Conservation (phyloP, 495 filamentous ascomycete species). For the Trichoderma virens region DNA sequence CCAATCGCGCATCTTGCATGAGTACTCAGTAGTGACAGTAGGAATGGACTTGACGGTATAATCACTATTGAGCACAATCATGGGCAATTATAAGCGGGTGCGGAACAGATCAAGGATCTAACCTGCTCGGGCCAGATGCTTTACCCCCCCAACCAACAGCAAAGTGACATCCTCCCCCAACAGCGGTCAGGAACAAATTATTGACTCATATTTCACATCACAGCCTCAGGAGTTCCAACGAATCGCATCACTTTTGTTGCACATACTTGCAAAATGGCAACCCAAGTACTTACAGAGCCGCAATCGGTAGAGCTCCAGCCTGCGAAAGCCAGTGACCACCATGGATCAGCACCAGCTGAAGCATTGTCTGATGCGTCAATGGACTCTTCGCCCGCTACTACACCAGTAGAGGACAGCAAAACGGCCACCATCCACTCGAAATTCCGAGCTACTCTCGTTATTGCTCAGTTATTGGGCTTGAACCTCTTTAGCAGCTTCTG, state of each 20-base stretch:
- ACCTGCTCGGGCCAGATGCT: background rate
- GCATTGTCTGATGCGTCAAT: background rate
- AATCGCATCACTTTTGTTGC: background rate
- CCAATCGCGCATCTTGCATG: too few relatives aligned
- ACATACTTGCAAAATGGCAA: background rate
- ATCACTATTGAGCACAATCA: background rate
- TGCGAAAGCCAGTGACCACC: background rate
- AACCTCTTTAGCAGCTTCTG: slow-evolving; percentile 31
- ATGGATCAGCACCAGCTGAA: background rate
- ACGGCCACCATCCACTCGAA: background rate
- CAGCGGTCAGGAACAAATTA: background rate
- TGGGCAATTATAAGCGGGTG: background rate
- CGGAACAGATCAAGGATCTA: background rate
- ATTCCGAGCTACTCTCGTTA: slow-evolving; percentile 12
- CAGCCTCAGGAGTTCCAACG: background rate
- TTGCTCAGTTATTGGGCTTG: slow-evolving; percentile 26
- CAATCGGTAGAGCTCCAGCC: background rate
- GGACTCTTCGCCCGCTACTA: background rate
- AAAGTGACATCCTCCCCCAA: too few relatives aligned
- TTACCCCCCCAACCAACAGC: too few relatives aligned
- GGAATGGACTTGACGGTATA: background rate
- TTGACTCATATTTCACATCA: background rate
- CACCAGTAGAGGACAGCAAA: background rate
- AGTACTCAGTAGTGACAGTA: too few relatives aligned
- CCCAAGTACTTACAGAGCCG: background rate